These are phyloP conservation scores for Colletotrichum endophyticum DNA, from an alignment of 2,329 filamentous ascomycete genomes.

Conservation along the genomic window DNA sequence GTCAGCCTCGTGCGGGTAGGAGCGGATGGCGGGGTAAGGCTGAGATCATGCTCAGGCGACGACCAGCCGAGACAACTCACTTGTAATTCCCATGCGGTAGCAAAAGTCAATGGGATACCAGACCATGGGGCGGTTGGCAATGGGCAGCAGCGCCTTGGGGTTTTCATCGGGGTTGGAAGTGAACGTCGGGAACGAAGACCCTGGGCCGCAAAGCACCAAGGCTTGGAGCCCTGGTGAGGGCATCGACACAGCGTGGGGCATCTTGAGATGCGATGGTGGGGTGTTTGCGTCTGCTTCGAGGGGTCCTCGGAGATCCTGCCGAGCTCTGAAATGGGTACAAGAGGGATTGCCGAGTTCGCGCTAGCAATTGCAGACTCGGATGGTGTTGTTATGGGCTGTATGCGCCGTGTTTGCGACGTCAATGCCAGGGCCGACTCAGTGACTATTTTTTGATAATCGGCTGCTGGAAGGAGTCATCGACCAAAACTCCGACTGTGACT, in stretches of 20 bases:
- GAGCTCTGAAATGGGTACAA: not conserved
- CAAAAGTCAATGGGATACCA: slow-evolving; percentile 90
- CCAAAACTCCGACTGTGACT: slow-evolving; percentile 3
- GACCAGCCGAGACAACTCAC: slow-evolving; percentile 48
- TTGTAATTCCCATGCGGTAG: slow-evolving; percentile 78
- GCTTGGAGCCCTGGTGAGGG: slow-evolving; percentile 81
- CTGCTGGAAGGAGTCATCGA: slow-evolving; percentile 13
- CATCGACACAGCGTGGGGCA: slow-evolving; percentile 79
- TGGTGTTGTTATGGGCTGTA: not conserved
- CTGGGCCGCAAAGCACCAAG: slow-evolving; percentile 82
- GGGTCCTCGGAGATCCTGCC: not conserved
- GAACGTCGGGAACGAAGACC: slow-evolving; percentile 82
- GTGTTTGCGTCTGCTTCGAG: not conserved
- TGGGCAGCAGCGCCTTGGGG: slow-evolving; percentile 81
- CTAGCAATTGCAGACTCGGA: not conserved
- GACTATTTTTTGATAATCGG: not conserved
- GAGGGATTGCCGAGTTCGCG: not conserved
- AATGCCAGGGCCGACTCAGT: not conserved
- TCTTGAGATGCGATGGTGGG: slow-evolving; percentile 36
- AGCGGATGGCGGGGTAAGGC: not conserved
- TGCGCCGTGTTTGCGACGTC: not conserved
- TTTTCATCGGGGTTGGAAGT: slow-evolving; percentile 81
- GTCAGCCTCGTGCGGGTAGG: slow-evolving; percentile 25
- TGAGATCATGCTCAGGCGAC: not conserved
- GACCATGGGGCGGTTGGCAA: slow-evolving; percentile 87